These are phyloP conservation scores for Coffea eugenioides DNA, from an alignment of 257 asterid genomes.

Conservation along the genomic window DNA sequence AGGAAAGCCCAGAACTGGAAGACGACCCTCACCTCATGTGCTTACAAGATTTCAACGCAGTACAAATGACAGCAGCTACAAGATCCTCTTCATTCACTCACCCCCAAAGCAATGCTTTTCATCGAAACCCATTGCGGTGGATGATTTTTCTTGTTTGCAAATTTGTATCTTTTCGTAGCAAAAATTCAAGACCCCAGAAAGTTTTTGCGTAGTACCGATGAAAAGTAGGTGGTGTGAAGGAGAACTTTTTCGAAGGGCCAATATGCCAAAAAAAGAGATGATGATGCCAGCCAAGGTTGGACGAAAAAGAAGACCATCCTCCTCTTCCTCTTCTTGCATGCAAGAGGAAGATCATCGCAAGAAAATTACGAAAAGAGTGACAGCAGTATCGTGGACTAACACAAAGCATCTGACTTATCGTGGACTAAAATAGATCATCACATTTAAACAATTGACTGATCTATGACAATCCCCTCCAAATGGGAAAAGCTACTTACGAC, in stretches of 20 bases:
- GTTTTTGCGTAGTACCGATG: background rate
- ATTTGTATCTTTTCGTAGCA: background rate
- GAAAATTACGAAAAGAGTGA: constrained; percentile 6
- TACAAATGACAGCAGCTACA: constrained; percentile 68
- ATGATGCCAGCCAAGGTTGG: background rate
- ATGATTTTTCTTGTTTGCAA: too few species aligned
- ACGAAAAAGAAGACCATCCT: constrained; percentile 34
- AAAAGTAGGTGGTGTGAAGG: background rate
- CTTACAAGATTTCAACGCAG: constrained; percentile 67
- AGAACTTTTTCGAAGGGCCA: constrained; percentile 25
- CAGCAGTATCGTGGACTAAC: background rate
- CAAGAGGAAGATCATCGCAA: constrained; percentile 65
- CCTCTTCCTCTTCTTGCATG: constrained; percentile 38
- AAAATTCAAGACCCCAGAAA: background rate
- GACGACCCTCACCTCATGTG: constrained; percentile 72
- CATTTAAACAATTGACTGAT: background rate
- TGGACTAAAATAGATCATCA: too few species aligned
- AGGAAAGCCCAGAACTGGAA: constrained; percentile 62
- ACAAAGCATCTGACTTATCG: too few species aligned
- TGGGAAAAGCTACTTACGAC: background rate
- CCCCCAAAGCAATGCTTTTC: constrained; percentile 49
- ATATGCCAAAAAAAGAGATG: too few species aligned
- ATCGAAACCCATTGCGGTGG: constrained; percentile 55
- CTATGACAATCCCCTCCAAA: background rate
- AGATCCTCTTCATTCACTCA: constrained; percentile 65